Evolutionary conservation across 495 filamentous ascomycete species (phyloP), one percentile per base, ranked within the genome.

Genomic region (Aspergillus asperescens): DNA sequence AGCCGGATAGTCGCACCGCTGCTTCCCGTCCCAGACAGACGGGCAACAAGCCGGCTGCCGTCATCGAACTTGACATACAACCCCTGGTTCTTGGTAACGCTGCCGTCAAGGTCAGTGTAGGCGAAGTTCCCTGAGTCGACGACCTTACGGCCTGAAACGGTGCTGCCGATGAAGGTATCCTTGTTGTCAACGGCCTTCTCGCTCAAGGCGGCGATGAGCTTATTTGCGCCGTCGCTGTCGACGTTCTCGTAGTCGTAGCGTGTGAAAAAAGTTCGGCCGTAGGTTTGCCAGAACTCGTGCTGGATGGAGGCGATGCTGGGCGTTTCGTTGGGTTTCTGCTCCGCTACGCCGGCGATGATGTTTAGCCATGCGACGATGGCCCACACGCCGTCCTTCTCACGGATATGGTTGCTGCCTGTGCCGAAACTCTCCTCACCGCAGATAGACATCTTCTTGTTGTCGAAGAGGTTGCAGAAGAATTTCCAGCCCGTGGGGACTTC

Each of bases 401-500:
- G 86, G 66, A 98, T 95, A 70, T 98, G 93, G 76, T 98, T 96
- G 78, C 87, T 92, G n/a, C 93, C 93, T 2, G 93, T 98, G 32
- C 93, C 93, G 67, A 98, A 98, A 46, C 86, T 91, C 78, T 98
- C 93, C 69, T 98, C 93, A 35, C 93, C 93, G 67, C 93, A 98
- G 69, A 98, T 98, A 60, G 91, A 96, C 68, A 98, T 86, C 80
- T 96, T 96, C 71, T 96, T 77, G 55, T 90, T 87, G 63, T 98
- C 93, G 63, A 98, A 96, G 48, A 98, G 78, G 62, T 90, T 93
- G 69, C 93, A 98, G 84, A 98, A 98, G 81, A 98, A 98, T 72
- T 98, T 98, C 93, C 93, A 98, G 52, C 93, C 93, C 1, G 93
- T 98, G 9, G 93, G 93, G 5, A 98, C 93, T 72, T 98, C 93